Conservation (phyloP, 495 filamentous ascomycete genomes). For the Xylaria cubensis region DNA sequence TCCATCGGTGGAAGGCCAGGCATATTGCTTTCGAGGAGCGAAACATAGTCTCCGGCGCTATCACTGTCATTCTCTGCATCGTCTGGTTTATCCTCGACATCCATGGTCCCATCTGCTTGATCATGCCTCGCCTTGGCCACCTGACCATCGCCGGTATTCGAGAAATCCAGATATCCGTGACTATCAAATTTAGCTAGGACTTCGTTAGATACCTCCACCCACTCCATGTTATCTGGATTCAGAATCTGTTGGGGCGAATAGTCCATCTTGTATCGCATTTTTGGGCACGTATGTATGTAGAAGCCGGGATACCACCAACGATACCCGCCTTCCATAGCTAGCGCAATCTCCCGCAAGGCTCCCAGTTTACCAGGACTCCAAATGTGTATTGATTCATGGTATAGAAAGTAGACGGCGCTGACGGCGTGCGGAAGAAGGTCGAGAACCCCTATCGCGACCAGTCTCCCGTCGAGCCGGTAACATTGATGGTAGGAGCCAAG, state of each 20-base stretch:
- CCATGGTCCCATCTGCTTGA: constrained; percentile 37
- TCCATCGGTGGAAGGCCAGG: constrained; percentile 75
- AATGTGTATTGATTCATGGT: constrained; percentile 80
- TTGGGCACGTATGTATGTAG: constrained; percentile 59
- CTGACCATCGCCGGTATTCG: constrained; percentile 49
- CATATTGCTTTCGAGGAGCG: constrained; percentile 74
- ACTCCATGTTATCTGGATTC: constrained; percentile 76
- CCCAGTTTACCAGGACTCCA: constrained; percentile 89
- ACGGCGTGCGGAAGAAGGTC: constrained; percentile 87
- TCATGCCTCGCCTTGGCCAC: constrained; percentile 22
- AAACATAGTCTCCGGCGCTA: constrained; percentile 48
- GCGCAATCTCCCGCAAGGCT: constrained; percentile 81
- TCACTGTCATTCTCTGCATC: constrained; percentile 31
- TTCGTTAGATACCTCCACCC: constrained; percentile 76
- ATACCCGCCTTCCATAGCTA: constrained; percentile 79
- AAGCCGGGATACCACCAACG: constrained; percentile 62
- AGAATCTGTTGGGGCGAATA: constrained; percentile 85
- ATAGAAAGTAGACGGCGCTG: constrained; percentile 94
- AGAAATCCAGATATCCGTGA: constrained; percentile 72
- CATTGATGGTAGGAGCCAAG: constrained; percentile 95
- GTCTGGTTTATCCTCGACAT: constrained; percentile 40
- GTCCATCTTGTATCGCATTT: constrained; percentile 81
- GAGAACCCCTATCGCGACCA: constrained; percentile 88
- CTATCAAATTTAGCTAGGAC: constrained; percentile 67
- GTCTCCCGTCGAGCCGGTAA: constrained; percentile 86